Percentiles rank a stretch among this genome's conserved stretches.
Conservation (phyloP, 116 monocot species). For the Iris pallida region DNA sequence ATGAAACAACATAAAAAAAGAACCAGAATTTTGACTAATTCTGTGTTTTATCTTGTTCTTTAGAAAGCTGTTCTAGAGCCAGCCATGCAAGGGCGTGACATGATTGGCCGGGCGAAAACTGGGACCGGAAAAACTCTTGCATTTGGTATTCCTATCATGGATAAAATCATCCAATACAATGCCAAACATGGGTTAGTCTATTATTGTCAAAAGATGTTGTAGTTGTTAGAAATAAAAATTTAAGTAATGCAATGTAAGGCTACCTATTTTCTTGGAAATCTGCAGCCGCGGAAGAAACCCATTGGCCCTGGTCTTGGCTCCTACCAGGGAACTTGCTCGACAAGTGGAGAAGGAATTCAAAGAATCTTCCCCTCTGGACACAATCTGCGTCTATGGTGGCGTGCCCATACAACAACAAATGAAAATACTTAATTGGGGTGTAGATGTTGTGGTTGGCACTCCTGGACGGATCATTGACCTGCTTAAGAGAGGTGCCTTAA, state of each 20-base stretch:
- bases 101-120: too few relatives aligned
- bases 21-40: too few relatives aligned
- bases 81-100: constrained; percentile 26
- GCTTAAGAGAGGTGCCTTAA: constrained; percentile 75
- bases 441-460: constrained; percentile 96
- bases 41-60: background rate
- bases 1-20: too few relatives aligned
- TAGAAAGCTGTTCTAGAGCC: too few relatives aligned
- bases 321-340: constrained; percentile 68
- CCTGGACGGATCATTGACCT: constrained; percentile 95
- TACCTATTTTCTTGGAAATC: too few relatives aligned
- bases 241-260: too few relatives aligned
- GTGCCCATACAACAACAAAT: constrained; percentile 74
- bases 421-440: constrained; percentile 64
- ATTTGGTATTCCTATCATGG: constrained; percentile 97
- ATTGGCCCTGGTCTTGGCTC: too few relatives aligned
- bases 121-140: constrained; percentile 65
- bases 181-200: too few relatives aligned
- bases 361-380: constrained; percentile 71
- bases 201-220: background rate
- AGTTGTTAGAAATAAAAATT: too few relatives aligned
- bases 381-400: constrained; percentile 93
- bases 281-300: too few relatives aligned
- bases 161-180: constrained; percentile 60
- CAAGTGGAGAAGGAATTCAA: constrained; percentile 97